A percentile compares a stretch with the other conserved stretches of the same genome.
These are phyloP conservation scores for Begonia masoniana DNA, from an alignment of 306 rosid species.

Conservation along the genomic window DNA sequence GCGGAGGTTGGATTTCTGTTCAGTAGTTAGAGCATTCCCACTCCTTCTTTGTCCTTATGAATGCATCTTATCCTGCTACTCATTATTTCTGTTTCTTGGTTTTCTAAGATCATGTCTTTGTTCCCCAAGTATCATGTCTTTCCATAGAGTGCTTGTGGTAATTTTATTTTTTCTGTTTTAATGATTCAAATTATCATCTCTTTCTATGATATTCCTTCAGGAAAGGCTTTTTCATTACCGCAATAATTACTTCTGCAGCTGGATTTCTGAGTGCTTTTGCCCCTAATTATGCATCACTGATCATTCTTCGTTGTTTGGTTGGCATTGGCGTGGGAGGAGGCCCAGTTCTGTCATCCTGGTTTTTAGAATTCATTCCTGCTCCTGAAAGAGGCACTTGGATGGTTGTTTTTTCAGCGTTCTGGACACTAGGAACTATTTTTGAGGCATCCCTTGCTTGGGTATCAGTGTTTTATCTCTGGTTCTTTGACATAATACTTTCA, in stretches of 20 bases:
- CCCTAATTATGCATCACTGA: conserved; percentile 46
- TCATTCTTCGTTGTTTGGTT: conserved; percentile 62
- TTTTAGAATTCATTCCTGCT: conserved; percentile 89
- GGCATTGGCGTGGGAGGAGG: conserved; percentile 98
- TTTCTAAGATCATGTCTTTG: background rate
- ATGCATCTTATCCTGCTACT: background rate
- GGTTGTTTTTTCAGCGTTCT: conserved; percentile 84
- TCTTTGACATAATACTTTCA: too few relatives aligned
- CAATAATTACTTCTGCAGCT: conserved; percentile 53
- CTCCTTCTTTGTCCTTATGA: background rate
- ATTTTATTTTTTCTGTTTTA: conserved; percentile 2
- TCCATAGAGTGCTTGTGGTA: background rate
- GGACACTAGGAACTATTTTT: conserved; percentile 88
- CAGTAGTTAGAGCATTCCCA: background rate
- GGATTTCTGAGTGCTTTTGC: conserved; percentile 85
- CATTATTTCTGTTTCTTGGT: conserved; percentile 3
- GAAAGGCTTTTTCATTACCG: conserved; percentile 87
- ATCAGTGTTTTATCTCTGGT: conserved; percentile 7
- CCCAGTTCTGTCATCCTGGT: conserved; percentile 84
- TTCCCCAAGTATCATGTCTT: background rate
- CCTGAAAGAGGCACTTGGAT: conserved; percentile 95
- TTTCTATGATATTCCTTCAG: conserved; percentile 29
- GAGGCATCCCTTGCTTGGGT: conserved; percentile 99
- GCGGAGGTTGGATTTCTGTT: conserved; percentile 34
- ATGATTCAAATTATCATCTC: conserved; percentile 6